phyloP scores from a whole-genome alignment of 768 basidiomycete species.

The Tephrocybe rancida region DNA sequence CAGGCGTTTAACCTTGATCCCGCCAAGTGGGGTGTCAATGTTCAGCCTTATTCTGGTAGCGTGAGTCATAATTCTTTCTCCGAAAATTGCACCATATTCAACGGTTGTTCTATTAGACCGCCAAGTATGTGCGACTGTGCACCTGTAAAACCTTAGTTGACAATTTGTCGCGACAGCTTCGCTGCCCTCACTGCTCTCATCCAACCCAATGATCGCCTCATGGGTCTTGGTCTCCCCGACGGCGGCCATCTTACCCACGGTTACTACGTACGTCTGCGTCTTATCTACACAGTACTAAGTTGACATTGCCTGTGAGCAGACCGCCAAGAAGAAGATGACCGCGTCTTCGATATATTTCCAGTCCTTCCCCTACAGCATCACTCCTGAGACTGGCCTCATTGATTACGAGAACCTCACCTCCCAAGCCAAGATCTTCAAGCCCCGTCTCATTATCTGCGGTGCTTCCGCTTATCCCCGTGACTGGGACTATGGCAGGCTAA shows the following conservation, averaged over 20 bases:
- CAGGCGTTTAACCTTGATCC: conserved; percentile 96
- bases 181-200: conserved; percentile 95
- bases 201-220: conserved; percentile 96
- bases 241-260: conserved; percentile 98
- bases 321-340: conserved; percentile 99
- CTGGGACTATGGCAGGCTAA: conserved; percentile 91
- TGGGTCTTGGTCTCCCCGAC: conserved; percentile 98
- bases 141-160: background rate
- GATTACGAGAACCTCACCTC: conserved; percentile 82
- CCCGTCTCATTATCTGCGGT: conserved; percentile 93
- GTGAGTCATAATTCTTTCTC: conserved; percentile 47
- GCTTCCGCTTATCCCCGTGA: conserved; percentile 98
- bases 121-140: conserved; percentile 62
- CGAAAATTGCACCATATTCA: background rate
- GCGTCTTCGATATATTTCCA: conserved; percentile 99
- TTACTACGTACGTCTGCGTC: conserved; percentile 70
- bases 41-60: conserved; percentile 96
- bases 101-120: conserved; percentile 54
- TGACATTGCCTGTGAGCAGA: conserved; percentile 44
- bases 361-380: conserved; percentile 90
- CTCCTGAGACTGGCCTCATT: conserved; percentile 82
- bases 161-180: conserved; percentile 59
- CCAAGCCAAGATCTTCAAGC: conserved; percentile 95
- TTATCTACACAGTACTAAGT: conserved; percentile 2
- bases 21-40: conserved; percentile 95